A percentile compares a stretch with the other conserved stretches of the same genome.
Evolutionary conservation across 2,329 filamentous ascomycete genomes (phyloP).

Genomic region (Torrubiella hemipterigena): DNA sequence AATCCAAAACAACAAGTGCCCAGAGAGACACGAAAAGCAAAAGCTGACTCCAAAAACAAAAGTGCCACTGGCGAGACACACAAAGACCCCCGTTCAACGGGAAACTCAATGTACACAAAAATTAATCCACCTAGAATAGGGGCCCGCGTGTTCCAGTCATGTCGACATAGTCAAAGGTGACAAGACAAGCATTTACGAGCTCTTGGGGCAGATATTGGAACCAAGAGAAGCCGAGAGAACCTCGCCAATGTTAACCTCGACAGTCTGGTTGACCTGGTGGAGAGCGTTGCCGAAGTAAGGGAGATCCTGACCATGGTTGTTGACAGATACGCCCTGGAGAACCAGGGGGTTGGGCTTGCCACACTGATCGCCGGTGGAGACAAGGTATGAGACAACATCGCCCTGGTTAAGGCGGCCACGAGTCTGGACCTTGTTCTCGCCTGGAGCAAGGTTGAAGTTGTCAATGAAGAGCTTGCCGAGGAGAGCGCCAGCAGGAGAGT

Average conservation of each 20-base stretch:
- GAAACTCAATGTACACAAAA: no score
- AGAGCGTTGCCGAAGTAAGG: constrained; percentile 46
- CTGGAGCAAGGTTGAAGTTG: constrained; percentile 46
- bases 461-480: constrained; percentile 47
- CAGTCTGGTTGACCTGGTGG: constrained; percentile 33
- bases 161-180: no score
- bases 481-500: constrained; percentile 32
- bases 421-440: constrained; percentile 43
- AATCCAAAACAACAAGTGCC: no score
- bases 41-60: no score
- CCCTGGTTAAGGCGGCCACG: constrained; percentile 39
- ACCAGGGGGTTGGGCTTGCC: constrained; percentile 46
- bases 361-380: constrained; percentile 27
- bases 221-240: constrained; percentile 20
- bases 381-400: constrained; percentile 26
- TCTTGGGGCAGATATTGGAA: not conserved
- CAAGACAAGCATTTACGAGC: not conserved
- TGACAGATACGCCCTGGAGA: constrained; percentile 39
- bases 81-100: no score
- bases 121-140: no score
- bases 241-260: constrained; percentile 37
- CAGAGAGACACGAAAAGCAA: no score
- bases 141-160: no score
- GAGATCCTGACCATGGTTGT: constrained; percentile 37
- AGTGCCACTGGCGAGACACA: no score